Base-by-base conservation (phyloP, 2,329 filamentous ascomycete species). In the Fusarium abutilonis region DNA sequence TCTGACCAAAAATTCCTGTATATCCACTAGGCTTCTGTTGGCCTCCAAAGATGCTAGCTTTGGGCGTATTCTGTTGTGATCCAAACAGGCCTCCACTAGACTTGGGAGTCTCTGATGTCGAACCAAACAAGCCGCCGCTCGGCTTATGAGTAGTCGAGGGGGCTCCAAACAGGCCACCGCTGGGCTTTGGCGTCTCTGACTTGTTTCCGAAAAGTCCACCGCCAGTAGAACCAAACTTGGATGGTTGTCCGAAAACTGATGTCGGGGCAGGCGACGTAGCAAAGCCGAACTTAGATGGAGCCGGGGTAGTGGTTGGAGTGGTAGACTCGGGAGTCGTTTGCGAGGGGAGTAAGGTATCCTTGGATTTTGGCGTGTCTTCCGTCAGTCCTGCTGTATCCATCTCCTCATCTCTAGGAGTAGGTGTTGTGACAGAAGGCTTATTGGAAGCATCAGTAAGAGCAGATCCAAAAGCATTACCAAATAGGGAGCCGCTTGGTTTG, bases 401-500 rank as follows among this genome's bases (percentile, higher is more conserved):
- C 42, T 83, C 81, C 53, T 83, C 78, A 26, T 86, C 84, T 67
- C 82, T 83, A 1, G 72, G 65, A 6, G 73, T 63, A 13, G 75
- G 64, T 21, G 72, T 76, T 4, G 63, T 67, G 9, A 75, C 69
- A 19, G 72, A 60, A 29, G 77, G 70, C 56, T 80, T 73, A 52
- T 74, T 79, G 19, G 76, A 68, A 2, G 79, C 68, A 40, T 83
- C 82, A 10, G 78, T 80, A 26, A 92, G 77, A 13, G 84, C 83
- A 54, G 83, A 82, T 7, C 82, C 80, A 72, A 92, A 90, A 9
- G 78, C 82, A 48, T 77, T 79, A n/a, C 85, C 84, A 69, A 91
- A 90, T 63, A 89, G 66, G 3, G 77, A 80, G 6, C 74, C 73
- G 19, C 74, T 72, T 14, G 82, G 77, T 60, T 83, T 84, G 9